Base-by-base conservation (phyloP, 352 stramenopile species). In the Thalassiosira exigua region DNA sequence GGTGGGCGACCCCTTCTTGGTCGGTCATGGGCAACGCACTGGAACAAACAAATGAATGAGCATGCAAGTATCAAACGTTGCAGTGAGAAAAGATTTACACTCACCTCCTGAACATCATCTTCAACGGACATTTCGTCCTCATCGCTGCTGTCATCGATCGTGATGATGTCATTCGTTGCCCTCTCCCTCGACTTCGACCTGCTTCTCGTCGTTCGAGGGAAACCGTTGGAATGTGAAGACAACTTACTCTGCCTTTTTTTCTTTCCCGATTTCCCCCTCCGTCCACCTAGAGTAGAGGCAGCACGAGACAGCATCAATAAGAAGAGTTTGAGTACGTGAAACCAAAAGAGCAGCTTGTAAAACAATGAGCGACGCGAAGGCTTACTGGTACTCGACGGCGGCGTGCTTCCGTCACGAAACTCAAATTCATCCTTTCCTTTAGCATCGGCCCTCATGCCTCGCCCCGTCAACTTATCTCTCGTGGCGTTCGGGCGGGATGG, bases 71-170 rank as follows among this genome's bases (percentile, higher is more conserved):
- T 17, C 11, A 11, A 48, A 48, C 11, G 39, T 11, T 48, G n/a
- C 11, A n/a, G 11, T 48, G 11, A 11, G 39, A n/a, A 48, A 11
- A 48, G 11, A 48, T 11, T 48, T 48, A n/a, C 11, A 48, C 39
- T 48, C n/a, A 48, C 39, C 50, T 19, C 22, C 50, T 11, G 22
- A 27, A 12, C 22, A 26, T 57, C 50, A 19, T 11, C 12, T 19
- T 11, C 50, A 14, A 22, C 22, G 50, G 9, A 11, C 9, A 24
- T 22, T 19, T 14, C 12, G 9, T 57, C 50, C 11, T 57, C 50
- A 26, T 57, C 50, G 50, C 50, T 57, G 50, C 50, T 57, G 24
- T 24, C 21, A 19, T 57, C 50, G 21, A 57, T 57, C 50, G 14
- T 26, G 11, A 57, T 57, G 12, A 57, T 19, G 9, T 57, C 50